A percentile compares a stretch with the other conserved stretches of the same genome.
Conservation (phyloP, 1,284 basidiomycete genomes). For the Chiua sp. region DNA sequence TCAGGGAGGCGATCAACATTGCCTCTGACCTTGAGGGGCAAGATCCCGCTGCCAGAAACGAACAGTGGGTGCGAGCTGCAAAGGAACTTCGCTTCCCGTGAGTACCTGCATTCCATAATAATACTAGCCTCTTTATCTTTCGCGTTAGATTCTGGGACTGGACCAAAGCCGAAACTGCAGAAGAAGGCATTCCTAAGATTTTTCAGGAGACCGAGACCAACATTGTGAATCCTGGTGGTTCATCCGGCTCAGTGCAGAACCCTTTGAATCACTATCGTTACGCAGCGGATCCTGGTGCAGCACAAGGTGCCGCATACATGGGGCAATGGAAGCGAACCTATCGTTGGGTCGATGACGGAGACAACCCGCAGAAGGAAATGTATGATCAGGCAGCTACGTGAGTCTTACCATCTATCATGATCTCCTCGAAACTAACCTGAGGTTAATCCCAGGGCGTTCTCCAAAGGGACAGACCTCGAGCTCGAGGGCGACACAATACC, state of each 20-base stretch:
- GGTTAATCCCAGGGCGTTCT: slow-evolving; percentile 9
- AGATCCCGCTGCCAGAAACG: slow-evolving; percentile 1
- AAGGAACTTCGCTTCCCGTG: slow-evolving; percentile 22
- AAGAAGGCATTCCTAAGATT: slow-evolving; percentile 15
- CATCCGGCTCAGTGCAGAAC: slow-evolving; percentile 1
- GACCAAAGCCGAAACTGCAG: slow-evolving; percentile 8
- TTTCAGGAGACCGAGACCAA: not conserved
- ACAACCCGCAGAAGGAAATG: slow-evolving; percentile 10
- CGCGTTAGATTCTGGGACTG: slow-evolving; percentile 24
- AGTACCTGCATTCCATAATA: not conserved
- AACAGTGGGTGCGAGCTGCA: slow-evolving; percentile 17
- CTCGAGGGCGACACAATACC: not conserved
- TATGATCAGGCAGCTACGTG: slow-evolving; percentile 15
- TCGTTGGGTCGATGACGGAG: slow-evolving; percentile 14
- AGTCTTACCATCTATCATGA: not conserved
- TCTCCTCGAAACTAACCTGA: not conserved
- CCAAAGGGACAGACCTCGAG: not conserved
- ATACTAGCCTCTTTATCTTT: not conserved
- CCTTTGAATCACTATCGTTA: slow-evolving; percentile 24
- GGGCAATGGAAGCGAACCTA: slow-evolving; percentile 17
- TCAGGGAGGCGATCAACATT: slow-evolving; percentile 15
- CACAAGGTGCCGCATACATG: slow-evolving; percentile 12
- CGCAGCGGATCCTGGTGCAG: slow-evolving; percentile 7
- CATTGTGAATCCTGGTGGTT: slow-evolving; percentile 6
- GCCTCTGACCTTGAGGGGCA: slow-evolving; percentile 10